These are phyloP conservation scores for Rosa lucieae DNA, from an alignment of 306 rosid species.

Conservation along the genomic window DNA sequence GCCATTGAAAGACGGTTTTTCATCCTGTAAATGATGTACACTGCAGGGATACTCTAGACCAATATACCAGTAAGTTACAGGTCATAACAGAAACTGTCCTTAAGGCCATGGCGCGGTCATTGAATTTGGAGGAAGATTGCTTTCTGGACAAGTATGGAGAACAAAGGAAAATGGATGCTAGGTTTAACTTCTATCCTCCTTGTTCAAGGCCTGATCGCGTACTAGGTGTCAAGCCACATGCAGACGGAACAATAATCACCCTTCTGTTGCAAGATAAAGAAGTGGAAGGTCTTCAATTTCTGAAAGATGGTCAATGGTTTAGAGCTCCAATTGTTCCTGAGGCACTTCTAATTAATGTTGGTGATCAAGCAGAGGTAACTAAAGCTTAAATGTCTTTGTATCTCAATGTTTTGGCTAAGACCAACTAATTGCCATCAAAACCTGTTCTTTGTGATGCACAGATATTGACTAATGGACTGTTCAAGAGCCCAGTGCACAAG, in stretches of 20 bases:
- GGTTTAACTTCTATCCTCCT: conserved; percentile 8
- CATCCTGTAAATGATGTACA: neutral
- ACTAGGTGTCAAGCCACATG: conserved; percentile 21
- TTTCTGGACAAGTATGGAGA: neutral
- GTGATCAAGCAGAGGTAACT: neutral
- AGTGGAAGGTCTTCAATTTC: neutral
- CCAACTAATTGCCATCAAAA: neutral
- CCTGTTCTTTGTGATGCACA: neutral
- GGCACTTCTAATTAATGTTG: neutral
- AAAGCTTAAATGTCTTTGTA: neutral
- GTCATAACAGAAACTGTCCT: neutral
- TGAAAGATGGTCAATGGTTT: neutral
- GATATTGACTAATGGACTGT: conserved; percentile 58
- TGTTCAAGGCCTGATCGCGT: neutral
- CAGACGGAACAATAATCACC: conserved; percentile 23
- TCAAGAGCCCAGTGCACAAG: conserved; percentile 65
- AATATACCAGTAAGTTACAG: neutral
- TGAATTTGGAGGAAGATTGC: conserved; percentile 5
- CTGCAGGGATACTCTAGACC: neutral
- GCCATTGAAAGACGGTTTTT: neutral
- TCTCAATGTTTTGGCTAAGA: neutral
- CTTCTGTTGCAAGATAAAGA: conserved; percentile 32
- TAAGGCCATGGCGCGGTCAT: neutral
- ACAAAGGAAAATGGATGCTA: neutral
- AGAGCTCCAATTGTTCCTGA: neutral